These are phyloP conservation scores for Teunomyces lycoperdinae DNA, from an alignment of 805 yeast genomes.

Conservation along the genomic window DNA sequence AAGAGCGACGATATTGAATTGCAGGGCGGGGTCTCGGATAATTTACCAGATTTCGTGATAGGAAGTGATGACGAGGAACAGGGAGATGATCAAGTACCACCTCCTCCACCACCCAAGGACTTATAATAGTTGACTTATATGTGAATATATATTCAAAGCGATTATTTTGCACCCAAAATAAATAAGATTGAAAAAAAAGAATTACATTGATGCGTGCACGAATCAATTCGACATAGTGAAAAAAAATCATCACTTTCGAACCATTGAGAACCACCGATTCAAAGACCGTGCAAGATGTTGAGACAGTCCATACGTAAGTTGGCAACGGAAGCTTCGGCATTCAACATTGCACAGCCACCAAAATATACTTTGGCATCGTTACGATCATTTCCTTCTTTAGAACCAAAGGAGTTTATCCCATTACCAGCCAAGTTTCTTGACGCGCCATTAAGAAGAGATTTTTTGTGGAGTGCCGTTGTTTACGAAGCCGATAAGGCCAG, in stretches of 20 bases:
- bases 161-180: slow-evolving; percentile 2
- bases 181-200: not conserved
- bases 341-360: slow-evolving; percentile 49
- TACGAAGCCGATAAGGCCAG: slow-evolving; percentile 87
- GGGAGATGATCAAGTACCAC: not conserved
- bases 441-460: slow-evolving; percentile 81
- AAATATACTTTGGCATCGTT: slow-evolving; percentile 72
- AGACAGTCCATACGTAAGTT: slow-evolving; percentile 26
- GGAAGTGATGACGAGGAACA: slow-evolving; percentile 47
- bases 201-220: not conserved
- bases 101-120: not conserved
- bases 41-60: slow-evolving; percentile 37
- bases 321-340: slow-evolving; percentile 25
- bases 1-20: slow-evolving; percentile 24
- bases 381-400: slow-evolving; percentile 85
- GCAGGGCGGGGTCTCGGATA: slow-evolving; percentile 1
- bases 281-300: slow-evolving; percentile 17
- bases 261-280: not conserved
- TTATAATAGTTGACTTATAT: not conserved
- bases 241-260: not conserved
- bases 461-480: slow-evolving; percentile 91
- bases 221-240: not conserved
- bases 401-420: slow-evolving; percentile 76
- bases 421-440: slow-evolving; percentile 69
- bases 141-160: not conserved